A percentile compares a stretch with the other conserved stretches of the same genome.
These are phyloP conservation scores for Colletotrichum shisoi DNA, from an alignment of 2,329 filamentous ascomycete species.

Conservation along the genomic window DNA sequence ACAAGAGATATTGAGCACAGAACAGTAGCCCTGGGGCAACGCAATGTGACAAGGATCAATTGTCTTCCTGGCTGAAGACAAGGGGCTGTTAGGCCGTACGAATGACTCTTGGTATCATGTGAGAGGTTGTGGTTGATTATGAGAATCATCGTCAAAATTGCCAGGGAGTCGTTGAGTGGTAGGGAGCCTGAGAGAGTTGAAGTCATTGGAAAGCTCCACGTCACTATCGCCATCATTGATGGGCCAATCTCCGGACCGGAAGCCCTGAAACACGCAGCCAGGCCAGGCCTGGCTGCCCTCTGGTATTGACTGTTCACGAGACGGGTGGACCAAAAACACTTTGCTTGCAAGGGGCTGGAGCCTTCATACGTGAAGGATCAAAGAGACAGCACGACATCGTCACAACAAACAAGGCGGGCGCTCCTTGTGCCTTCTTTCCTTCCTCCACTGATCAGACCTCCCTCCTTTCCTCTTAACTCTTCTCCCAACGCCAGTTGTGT, in stretches of 20 bases:
- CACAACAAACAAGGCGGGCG: neutral
- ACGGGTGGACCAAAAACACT: neutral
- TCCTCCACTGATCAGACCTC: neutral
- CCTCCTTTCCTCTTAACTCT: neutral
- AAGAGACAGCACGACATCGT: constrained; percentile 1
- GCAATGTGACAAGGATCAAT: neutral
- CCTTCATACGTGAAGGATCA: neutral
- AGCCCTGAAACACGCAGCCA: no score
- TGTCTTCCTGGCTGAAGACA: neutral
- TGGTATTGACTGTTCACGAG: neutral
- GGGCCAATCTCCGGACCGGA: neutral
- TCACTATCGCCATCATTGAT: neutral
- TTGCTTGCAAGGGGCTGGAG: neutral
- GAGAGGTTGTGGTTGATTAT: neutral
- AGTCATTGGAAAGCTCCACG: neutral
- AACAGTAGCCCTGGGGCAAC: neutral
- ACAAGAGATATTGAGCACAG: neutral
- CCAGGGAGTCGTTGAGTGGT: neutral
- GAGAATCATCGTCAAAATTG: neutral
- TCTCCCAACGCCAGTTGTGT: neutral
- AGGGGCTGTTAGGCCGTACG: neutral
- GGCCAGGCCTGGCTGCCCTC: neutral
- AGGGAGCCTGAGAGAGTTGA: neutral
- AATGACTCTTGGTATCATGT: neutral
- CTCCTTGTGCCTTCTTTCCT: neutral